Conservation (phyloP, 306 rosid genomes). For the Trifolium fragiferum region DNA sequence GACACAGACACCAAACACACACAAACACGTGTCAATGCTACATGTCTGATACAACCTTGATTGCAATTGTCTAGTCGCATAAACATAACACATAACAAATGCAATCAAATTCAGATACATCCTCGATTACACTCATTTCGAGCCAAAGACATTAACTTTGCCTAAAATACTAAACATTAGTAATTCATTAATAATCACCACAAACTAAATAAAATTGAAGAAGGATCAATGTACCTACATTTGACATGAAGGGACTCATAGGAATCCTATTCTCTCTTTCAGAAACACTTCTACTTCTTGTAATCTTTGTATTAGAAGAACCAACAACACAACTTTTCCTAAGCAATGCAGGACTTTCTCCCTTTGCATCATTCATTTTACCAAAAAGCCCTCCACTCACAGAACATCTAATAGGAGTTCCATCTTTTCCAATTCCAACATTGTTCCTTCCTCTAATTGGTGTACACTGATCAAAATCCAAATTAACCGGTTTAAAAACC, state of each 20-base stretch:
- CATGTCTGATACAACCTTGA: neutral
- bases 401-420: conserved; percentile 63
- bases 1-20: too few species aligned
- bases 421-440: conserved; percentile 46
- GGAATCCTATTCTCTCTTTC: conserved; percentile 70
- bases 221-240: conserved; percentile 89
- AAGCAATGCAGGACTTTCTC: conserved; percentile 68
- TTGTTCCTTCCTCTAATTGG: conserved; percentile 60
- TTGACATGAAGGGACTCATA: conserved; percentile 70
- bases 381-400: conserved; percentile 71
- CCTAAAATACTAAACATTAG: neutral
- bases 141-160: neutral
- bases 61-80: neutral
- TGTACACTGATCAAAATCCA: conserved; percentile 86
- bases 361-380: conserved; percentile 60
- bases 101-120: neutral
- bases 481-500: conserved; percentile 66
- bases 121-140: neutral
- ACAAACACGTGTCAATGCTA: too few species aligned
- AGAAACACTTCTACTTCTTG: conserved; percentile 80
- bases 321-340: conserved; percentile 74
- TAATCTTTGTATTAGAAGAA: conserved; percentile 56
- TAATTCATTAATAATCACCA: neutral
- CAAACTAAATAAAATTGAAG: conserved; percentile 1
- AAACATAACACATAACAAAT: neutral